A percentile compares a stretch with the other conserved stretches of the same genome.
phyloP scores from a whole-genome alignment of 192 early-diverging fungal species.

The Thamnidium elegans region DNA sequence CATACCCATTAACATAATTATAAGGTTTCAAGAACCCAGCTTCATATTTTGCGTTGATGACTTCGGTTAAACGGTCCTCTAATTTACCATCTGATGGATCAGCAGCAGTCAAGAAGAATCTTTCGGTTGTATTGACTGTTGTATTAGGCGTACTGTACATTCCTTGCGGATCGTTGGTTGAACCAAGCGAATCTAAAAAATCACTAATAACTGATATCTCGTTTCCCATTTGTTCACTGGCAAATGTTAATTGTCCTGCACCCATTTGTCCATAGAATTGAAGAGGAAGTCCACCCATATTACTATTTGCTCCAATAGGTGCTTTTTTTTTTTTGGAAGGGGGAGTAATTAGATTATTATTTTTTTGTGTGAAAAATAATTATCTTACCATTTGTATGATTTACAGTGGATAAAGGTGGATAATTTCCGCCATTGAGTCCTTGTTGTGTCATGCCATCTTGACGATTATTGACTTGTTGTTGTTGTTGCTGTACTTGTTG shows the following conservation, averaged over 20 bases:
- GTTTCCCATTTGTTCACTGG: constrained; percentile 74
- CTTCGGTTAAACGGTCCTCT: constrained; percentile 86
- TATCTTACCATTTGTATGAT: not conserved
- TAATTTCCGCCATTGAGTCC: constrained; percentile 16
- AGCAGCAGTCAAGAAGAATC: constrained; percentile 90
- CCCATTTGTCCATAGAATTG: constrained; percentile 43
- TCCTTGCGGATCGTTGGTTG: constrained; percentile 18
- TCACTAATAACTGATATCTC: constrained; percentile 76
- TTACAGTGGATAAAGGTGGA: not conserved
- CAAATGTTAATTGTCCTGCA: constrained; percentile 65
- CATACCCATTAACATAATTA: constrained; percentile 93
- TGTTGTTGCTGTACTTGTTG: constrained; percentile 1
- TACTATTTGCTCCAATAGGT: constrained; percentile 19
- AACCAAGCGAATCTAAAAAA: constrained; percentile 54
- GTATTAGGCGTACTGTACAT: constrained; percentile 1
- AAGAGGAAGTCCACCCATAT: constrained; percentile 26
- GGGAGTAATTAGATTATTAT: too few relatives aligned
- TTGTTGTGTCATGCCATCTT: not conserved
- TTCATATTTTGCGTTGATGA: constrained; percentile 95
- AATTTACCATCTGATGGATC: constrained; percentile 84
- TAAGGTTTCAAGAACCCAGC: constrained; percentile 94
- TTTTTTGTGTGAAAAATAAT: not conserved
- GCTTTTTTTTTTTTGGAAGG: not conserved
- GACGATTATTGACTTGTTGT: not conserved
- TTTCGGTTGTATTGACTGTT: constrained; percentile 45